Evolutionary conservation across 257 asterid species (phyloP).

Genomic region (Nicotiana benthamiana): DNA sequence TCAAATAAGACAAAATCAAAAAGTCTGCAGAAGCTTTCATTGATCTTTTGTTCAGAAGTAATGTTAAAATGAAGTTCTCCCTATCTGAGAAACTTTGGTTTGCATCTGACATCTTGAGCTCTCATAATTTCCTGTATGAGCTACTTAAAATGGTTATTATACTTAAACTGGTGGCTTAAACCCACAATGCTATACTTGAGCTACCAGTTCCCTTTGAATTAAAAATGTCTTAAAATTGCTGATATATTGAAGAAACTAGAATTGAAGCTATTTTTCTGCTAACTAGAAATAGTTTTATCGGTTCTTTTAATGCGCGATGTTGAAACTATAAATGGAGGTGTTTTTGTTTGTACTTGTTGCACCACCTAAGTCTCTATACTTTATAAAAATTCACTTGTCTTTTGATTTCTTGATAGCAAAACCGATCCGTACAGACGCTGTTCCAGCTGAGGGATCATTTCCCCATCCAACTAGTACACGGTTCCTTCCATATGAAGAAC

Average conservation of each 20-base stretch:
- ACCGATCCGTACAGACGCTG: conserved; percentile 35
- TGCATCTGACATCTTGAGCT: neutral
- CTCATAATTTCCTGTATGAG: neutral
- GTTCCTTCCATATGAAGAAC: conserved; percentile 70
- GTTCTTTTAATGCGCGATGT: neutral
- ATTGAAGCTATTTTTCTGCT: neutral
- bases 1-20: neutral
- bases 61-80: neutral
- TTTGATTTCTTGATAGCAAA: conserved; percentile 34
- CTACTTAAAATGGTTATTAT: conserved; percentile 1
- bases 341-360: neutral
- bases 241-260: neutral
- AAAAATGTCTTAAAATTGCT: neutral
- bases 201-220: neutral
- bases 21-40: neutral
- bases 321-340: neutral
- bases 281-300: neutral
- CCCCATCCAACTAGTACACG: conserved; percentile 84
- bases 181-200: neutral
- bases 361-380: neutral
- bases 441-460: conserved; percentile 53
- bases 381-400: conserved; percentile 6
- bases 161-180: neutral
- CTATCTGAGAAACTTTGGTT: neutral
- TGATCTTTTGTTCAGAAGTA: neutral